Conservation (phyloP, 1,139 yeast genomes). For the Taphrina flavorubra region DNA sequence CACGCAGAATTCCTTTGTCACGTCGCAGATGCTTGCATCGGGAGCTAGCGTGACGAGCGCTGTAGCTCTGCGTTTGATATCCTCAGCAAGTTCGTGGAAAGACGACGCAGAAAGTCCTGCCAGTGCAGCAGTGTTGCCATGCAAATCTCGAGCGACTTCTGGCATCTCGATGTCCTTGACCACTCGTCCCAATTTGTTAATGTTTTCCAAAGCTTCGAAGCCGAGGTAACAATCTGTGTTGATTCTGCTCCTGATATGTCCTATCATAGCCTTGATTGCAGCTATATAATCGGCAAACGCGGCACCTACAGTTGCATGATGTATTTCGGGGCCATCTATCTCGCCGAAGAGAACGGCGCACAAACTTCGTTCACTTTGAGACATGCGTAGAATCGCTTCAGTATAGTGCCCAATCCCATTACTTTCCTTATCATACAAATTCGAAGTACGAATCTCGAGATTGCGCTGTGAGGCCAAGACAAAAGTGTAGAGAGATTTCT, state of each 20-base stretch:
- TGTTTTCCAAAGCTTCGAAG: slow-evolving; percentile 40
- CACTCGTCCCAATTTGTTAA: slow-evolving; percentile 7
- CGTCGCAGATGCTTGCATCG: slow-evolving; percentile 36
- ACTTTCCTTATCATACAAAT: slow-evolving; percentile 38
- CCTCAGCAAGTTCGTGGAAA: slow-evolving; percentile 38
- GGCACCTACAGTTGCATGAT: slow-evolving; percentile 21
- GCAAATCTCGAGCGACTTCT: slow-evolving; percentile 32
- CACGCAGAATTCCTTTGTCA: slow-evolving; percentile 31
- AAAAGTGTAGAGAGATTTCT: slow-evolving; percentile 36
- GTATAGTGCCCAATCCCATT: slow-evolving; percentile 43
- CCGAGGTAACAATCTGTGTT: slow-evolving; percentile 39
- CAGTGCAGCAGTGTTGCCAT: slow-evolving; percentile 19
- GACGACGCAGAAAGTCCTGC: slow-evolving; percentile 30
- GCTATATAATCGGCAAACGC: slow-evolving; percentile 32
- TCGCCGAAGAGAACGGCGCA: slow-evolving; percentile 37
- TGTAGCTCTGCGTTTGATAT: slow-evolving; percentile 22
- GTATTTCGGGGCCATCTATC: slow-evolving; percentile 16
- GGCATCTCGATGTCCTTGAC: slow-evolving; percentile 35
- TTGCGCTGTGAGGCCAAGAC: slow-evolving; percentile 40
- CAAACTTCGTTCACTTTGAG: slow-evolving; percentile 32
- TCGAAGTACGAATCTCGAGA: slow-evolving; percentile 33
- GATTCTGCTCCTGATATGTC: slow-evolving; percentile 32
- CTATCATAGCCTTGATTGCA: slow-evolving; percentile 35
- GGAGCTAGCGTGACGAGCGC: slow-evolving; percentile 25
- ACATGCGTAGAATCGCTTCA: slow-evolving; percentile 40